Percentiles rank a stretch among this genome's conserved stretches.
phyloP scores from a whole-genome alignment of 2,329 filamentous ascomycete genomes.

The Cylindrodendrum hubeiense region DNA sequence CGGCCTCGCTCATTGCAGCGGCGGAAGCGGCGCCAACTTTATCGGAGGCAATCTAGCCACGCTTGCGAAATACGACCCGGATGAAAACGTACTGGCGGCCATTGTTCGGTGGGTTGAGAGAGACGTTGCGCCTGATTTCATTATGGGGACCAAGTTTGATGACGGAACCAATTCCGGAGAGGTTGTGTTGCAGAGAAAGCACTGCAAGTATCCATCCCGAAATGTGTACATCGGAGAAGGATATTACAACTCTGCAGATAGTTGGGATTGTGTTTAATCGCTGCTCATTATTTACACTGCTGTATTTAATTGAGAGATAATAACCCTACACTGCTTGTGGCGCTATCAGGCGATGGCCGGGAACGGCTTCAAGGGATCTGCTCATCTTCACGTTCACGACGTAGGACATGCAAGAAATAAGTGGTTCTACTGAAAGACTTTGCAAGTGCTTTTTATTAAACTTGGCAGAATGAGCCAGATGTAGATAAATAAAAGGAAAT shows the following conservation, averaged over 20 bases:
- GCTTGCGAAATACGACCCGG: slow-evolving; percentile 43
- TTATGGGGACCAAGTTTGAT: slow-evolving; percentile 48
- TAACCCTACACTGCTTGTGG: no score
- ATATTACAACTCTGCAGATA: slow-evolving; percentile 40
- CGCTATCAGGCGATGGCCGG: neutral
- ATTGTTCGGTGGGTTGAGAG: slow-evolving; percentile 63
- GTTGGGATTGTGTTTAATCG: slow-evolving; percentile 44
- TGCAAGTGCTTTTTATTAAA: no score
- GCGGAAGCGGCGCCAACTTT: slow-evolving; percentile 58
- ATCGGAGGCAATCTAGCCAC: slow-evolving; percentile 43
- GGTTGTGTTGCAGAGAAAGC: slow-evolving; percentile 47
- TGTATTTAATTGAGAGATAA: neutral
- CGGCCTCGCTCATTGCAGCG: slow-evolving; percentile 62
- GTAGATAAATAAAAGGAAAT: neutral
- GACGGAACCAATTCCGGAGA: slow-evolving; percentile 18
- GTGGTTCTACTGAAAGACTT: no score
- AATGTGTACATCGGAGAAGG: slow-evolving; percentile 47
- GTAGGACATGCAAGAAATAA: neutral
- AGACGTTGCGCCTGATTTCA: slow-evolving; percentile 54
- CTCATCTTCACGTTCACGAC: no score
- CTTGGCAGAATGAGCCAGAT: neutral
- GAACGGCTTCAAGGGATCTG: no score
- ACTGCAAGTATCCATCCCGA: slow-evolving; percentile 50
- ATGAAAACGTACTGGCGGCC: slow-evolving; percentile 60
- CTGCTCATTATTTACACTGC: neutral